Base-by-base conservation (phyloP, 2,329 filamentous ascomycete species). In the Trichoderma arundinaceum region DNA sequence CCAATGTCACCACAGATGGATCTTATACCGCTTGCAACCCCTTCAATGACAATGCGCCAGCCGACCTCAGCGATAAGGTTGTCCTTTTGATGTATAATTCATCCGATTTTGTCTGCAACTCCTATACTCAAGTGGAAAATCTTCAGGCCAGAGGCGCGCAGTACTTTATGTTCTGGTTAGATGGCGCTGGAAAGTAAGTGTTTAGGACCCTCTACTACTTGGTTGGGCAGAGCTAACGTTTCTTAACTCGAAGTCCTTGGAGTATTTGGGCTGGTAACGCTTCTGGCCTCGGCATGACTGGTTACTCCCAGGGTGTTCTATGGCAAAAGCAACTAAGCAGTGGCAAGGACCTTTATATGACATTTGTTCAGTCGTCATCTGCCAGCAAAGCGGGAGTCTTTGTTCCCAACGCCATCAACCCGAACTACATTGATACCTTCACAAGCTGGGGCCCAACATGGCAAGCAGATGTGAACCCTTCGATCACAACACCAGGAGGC, bases 101-200 rank as follows among this genome's bases (percentile, higher is more conserved):
- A 3, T 3, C 39, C 22, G 22, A 28, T 28, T 28, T 28, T 28
- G 22, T 28, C 5, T 62, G 59, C 12, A 4, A 75, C 7, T 90
- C 87, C 72, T 80, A 79, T 0, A 87, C 87, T 65, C 77, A 78
- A 1, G 69, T 79, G 12, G 88, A 89, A 76, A 81, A 81, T 2
- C 71, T 76, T 43, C 84, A 86, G 64, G 83, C 83, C 4, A 87
- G 87, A 7, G 87, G 87, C 12, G 87, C 86, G 51, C 81, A 83
- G 71, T 87, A 88, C 68, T 75, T 90, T 60, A 75, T 90, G 69
- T 78, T 88, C 71, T 90, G 89, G 76, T 88, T 88, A 78, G 86
- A 85, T 17, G n/a, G 13, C 3, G 9, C 44, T 10, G 57, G 57
- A 41, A 49, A 60, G 57, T 60, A 51, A 51, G 57, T 32, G 9